Evolutionary conservation across 2,329 filamentous ascomycete species (phyloP), one percentile per base, ranked within the genome.

Genomic region (Blastomyces silverae): DNA sequence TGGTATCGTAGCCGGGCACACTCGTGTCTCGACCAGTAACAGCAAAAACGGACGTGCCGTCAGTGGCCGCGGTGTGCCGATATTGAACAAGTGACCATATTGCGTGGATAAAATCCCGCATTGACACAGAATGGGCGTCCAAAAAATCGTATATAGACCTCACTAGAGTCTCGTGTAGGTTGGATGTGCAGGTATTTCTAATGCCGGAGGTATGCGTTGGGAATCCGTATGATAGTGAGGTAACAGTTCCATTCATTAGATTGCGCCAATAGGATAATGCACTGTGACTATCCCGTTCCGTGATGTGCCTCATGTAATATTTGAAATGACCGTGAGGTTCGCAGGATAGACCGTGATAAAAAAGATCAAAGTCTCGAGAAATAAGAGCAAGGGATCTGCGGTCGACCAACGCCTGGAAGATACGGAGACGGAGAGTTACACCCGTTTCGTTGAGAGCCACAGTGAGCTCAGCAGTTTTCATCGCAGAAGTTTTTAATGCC

Each of bases 341-440:
- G n/a, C 62, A 64, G 22, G 62, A 39, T 13, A 59, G 48, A 25
- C 62, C 62, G 25, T 57, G 34, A 48, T 59, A 64, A 37, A 64
- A 64, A 13, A 64, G 62, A 50, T 58, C 34, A 28, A 64, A 64
- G 48, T 64, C 62, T 15, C 46, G 44, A 25, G 37, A 48, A 17
- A 64, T 59, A 25, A 48, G 34, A 8, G 53, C 62, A 25, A 64
- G 37, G 39, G 62, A 64, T 34, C 25, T 46, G 20, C 53, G 53
- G 34, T 64, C 62, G 13, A 64, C 62, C 25, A 64, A 50, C 20
- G 25, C 22, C 4, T 48, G 62, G 34, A 57, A 25, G 37, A 64
- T 59, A 37, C 62, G 57, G 10, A 64, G 62, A 34, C n/a, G 57
- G n/a, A 34, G 34, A 25, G 48, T 37, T 22, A 44, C n/a, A 34